Percentiles rank a stretch among this genome's conserved stretches.
Conservation (phyloP, 805 yeast genomes). For the Lachancea waltii region DNA sequence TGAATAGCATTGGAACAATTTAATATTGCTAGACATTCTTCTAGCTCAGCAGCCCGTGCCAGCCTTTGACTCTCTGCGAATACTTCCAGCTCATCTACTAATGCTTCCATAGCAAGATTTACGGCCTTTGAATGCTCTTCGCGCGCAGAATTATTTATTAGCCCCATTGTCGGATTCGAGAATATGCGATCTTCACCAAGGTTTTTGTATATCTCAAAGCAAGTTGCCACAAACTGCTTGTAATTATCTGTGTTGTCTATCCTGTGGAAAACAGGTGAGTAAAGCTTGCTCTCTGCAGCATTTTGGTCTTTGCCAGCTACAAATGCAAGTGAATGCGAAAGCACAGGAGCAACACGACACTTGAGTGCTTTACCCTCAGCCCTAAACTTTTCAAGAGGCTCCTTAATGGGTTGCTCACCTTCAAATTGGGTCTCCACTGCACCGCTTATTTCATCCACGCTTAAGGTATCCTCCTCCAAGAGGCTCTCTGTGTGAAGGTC, state of each 20-base stretch:
- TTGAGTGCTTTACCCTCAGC: slow-evolving; percentile 34
- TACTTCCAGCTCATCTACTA: slow-evolving; percentile 32
- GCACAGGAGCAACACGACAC: slow-evolving; percentile 43
- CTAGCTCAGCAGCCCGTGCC: slow-evolving; percentile 33
- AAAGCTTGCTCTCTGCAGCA: slow-evolving; percentile 38
- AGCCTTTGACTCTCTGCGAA: slow-evolving; percentile 29
- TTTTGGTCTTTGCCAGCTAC: slow-evolving; percentile 29
- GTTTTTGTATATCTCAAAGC: slow-evolving; percentile 49
- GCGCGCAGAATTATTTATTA: slow-evolving; percentile 30
- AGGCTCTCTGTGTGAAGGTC: slow-evolving; percentile 12
- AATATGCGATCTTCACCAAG: slow-evolving; percentile 40
- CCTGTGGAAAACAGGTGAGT: slow-evolving; percentile 37
- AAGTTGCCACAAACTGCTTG: slow-evolving; percentile 40
- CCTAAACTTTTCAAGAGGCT: slow-evolving; percentile 31
- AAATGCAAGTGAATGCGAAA: slow-evolving; percentile 37
- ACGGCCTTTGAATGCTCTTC: slow-evolving; percentile 34
- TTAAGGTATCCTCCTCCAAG: slow-evolving; percentile 17
- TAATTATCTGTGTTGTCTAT: slow-evolving; percentile 39
- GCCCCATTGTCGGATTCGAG: slow-evolving; percentile 37
- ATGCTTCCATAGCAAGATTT: slow-evolving; percentile 32
- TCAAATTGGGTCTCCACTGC: slow-evolving; percentile 14
- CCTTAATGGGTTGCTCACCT: slow-evolving; percentile 10
- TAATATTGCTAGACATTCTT: slow-evolving; percentile 45
- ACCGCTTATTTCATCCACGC: slow-evolving; percentile 18
- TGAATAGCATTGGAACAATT: slow-evolving; percentile 52